Evolutionary conservation across 306 rosid species (phyloP), one percentile per base, ranked within the genome.

Genomic region (Cucumis melo): DNA sequence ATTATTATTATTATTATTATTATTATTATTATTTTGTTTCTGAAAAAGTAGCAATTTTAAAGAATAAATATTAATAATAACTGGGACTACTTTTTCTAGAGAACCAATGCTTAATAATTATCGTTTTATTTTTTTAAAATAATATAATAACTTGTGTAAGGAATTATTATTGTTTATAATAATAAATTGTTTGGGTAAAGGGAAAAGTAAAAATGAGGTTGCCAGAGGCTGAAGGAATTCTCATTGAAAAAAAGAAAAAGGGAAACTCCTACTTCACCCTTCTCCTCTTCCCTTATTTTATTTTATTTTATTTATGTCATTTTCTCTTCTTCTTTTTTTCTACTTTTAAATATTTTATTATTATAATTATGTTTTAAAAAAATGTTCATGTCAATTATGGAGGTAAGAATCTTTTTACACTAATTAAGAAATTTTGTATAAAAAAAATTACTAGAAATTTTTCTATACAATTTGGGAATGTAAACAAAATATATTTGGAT

Each of bases 201-300:
- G 32, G 91, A 77, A 80, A 88, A 81, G 86, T 87, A 82, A 81
- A 88, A 79, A 86, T 82, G 91, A 81, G 93, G 93, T 87, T 88
- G 92, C 90, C 88, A 77, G 81, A 87, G 88, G 79, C 83, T 85
- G 87, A 93, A 87, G 93, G 86, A 88, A 88, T 79, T 74, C 85
- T 73, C 70, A n/a, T 63, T 23, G 24, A 38, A 38, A 38, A 44
- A 38, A 38, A 7, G 27, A 38, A 64, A 64, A 64, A 64, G 50
- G n/a, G 50, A 66, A 66, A 24, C 53, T 50, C 73, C 23, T 32
- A 34, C 17, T 63, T 29, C 67, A 61, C 19, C 10, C 68, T 32
- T 27, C 71, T 19, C 21, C 48, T 64, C 71, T 64, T 64, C 71
- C 70, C 46, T 63, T 67, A 10, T 20, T 65, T 39, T 19, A 32